Evolutionary conservation across 257 asterid genomes (phyloP).

Genomic region (Jaltomata sinuosa): DNA sequence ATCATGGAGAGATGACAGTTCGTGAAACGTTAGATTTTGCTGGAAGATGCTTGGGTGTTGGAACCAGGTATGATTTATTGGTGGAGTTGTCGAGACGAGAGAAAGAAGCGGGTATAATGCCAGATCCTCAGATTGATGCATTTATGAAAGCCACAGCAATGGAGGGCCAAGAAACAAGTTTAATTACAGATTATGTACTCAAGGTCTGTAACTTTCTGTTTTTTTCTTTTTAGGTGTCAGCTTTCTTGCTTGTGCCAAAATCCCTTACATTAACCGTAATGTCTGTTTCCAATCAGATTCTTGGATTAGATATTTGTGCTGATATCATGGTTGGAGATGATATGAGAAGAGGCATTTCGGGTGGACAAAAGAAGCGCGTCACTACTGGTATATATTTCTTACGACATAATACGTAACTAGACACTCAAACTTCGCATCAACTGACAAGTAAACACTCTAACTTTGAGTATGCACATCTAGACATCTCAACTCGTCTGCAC

Average conservation of each 20-base stretch:
- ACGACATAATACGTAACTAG: background rate
- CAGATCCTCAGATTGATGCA: slow-evolving; percentile 66
- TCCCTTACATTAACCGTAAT: background rate
- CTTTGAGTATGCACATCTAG: background rate
- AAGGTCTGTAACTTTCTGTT: slow-evolving; percentile 34
- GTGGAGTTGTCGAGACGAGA: slow-evolving; percentile 56
- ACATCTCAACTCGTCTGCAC: background rate
- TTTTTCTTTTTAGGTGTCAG: background rate
- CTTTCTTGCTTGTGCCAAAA: background rate
- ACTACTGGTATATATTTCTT: slow-evolving; percentile 51
- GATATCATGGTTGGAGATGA: slow-evolving; percentile 91
- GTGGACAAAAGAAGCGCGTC: slow-evolving; percentile 90
- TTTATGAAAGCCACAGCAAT: slow-evolving; percentile 78
- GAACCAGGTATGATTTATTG: slow-evolving; percentile 72
- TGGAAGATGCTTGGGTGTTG: slow-evolving; percentile 87
- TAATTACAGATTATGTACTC: slow-evolving; percentile 76
- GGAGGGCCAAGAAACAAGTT: slow-evolving; percentile 68
- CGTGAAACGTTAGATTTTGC: slow-evolving; percentile 88
- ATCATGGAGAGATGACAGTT: slow-evolving; percentile 88
- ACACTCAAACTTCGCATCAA: background rate
- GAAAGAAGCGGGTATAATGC: slow-evolving; percentile 44
- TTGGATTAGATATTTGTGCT: slow-evolving; percentile 85
- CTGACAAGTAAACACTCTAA: background rate
- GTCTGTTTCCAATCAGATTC: slow-evolving; percentile 37
- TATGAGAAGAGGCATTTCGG: slow-evolving; percentile 89